phyloP scores from a whole-genome alignment of 441 rosid species.

The Mallotus repandus region DNA sequence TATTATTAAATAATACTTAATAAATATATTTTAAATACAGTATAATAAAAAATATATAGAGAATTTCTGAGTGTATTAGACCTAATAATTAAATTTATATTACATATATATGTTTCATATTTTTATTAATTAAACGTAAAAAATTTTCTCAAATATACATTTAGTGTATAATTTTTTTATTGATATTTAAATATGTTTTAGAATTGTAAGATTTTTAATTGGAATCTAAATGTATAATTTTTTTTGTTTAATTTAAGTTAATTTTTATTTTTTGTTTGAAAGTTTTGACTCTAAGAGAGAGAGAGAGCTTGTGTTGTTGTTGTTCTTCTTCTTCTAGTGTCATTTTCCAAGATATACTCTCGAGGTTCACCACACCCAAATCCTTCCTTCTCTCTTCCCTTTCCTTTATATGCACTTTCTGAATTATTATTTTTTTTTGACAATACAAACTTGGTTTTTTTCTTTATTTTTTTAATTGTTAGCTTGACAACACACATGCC shows the following conservation, averaged over 20 bases:
- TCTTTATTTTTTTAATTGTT: slow-evolving; percentile 22
- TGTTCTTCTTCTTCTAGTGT: slow-evolving; percentile 48
- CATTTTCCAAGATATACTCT: slow-evolving; percentile 73
- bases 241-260: not conserved
- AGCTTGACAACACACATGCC: slow-evolving; percentile 33
- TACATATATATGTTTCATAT: too few relatives aligned
- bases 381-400: slow-evolving; percentile 30
- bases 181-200: too few relatives aligned
- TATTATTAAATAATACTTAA: too few relatives aligned
- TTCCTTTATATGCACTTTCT: slow-evolving; percentile 36
- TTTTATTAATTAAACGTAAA: too few relatives aligned
- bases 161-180: too few relatives aligned
- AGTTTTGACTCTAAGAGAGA: slow-evolving; percentile 45
- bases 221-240: too few relatives aligned
- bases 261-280: slow-evolving; percentile 8
- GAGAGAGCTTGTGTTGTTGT: slow-evolving; percentile 32
- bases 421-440: slow-evolving; percentile 16
- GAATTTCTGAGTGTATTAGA: too few relatives aligned
- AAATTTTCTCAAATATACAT: too few relatives aligned
- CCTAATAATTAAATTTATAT: too few relatives aligned
- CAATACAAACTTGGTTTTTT: slow-evolving; percentile 6
- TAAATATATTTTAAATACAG: too few relatives aligned
- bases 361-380: slow-evolving; percentile 45
- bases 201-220: too few relatives aligned
- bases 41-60: too few relatives aligned